Evolutionary conservation across 2,329 filamentous ascomycete genomes (phyloP), one percentile per base, ranked within the genome.

Genomic region (Colletotrichum sp.): DNA sequence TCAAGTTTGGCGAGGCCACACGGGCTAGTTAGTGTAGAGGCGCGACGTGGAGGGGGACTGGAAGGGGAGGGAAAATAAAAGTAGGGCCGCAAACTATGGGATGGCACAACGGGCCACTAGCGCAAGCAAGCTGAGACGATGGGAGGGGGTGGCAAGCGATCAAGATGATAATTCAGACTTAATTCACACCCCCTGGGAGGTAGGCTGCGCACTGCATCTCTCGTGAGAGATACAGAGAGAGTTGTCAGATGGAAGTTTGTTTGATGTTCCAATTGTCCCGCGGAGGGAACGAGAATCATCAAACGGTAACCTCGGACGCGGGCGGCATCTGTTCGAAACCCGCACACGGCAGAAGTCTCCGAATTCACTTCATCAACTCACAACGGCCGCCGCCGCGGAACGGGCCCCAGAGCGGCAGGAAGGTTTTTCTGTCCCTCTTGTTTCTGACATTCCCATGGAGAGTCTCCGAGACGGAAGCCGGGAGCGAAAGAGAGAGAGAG

Each of bases 111-210:
- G 58, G 26, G 21, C 21, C 58, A 30, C 43, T 28, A 36, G 43
- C n/a, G 43, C 12, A 70, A 71, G 43, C 12, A 70, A 71, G 71
- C 71, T 74, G 71, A 70, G 71, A 74, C 66, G 71, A 70, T 30
- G 30, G 28, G 28, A 34, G 58, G 58, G 30, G 58, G 26, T n/a
- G 43, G 43, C 43, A n/a, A 60, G 57, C 43, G 55, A 26, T 32
- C 21, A 16, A n/a, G 24, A 61, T 16, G 3, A 18, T 21, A 65
- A 9, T n/a, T 28, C 48, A 48, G 43, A 21, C 43, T 48, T 21
- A 13, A 48, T 48, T 48, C 43, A 48, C 43, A 48, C 43, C 9
- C 43, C 43, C 43, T 12, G 9, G 38, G 18, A n/a, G 38, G 10
- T n/a, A 48, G 43, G 43, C 43, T 48, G 43, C 43, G 43, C 43